These are phyloP conservation scores for Fusarium sp. DNA, from an alignment of 2,329 filamentous ascomycete genomes.

Conservation along the genomic window DNA sequence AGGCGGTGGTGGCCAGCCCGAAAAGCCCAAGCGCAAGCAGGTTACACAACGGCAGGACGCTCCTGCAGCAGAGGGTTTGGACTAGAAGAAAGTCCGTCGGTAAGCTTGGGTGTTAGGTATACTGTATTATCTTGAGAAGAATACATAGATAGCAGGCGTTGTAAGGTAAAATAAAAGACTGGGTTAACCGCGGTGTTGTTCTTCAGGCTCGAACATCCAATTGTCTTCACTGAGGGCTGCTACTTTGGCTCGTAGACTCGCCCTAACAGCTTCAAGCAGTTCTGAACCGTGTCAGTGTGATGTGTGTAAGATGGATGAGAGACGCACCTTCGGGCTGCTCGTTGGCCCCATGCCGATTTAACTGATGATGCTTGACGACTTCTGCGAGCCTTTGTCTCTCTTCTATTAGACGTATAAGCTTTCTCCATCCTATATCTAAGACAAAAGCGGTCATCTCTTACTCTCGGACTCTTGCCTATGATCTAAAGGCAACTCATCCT, in stretches of 20 bases:
- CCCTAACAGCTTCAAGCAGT: conserved; percentile 74
- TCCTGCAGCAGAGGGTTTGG: conserved; percentile 68
- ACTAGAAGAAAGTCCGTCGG: conserved; percentile 53
- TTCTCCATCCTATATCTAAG: neutral
- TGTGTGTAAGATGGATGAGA: neutral
- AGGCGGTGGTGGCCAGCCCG: conserved; percentile 61
- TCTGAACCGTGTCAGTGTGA: conserved; percentile 58
- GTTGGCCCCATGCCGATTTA: conserved; percentile 64
- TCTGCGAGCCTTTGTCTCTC: conserved; percentile 71
- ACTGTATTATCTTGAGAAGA: conserved; percentile 40
- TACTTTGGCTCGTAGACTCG: conserved; percentile 78
- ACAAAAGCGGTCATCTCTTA: conserved; percentile 46
- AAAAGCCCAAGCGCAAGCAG: conserved; percentile 54
- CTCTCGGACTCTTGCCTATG: conserved; percentile 68
- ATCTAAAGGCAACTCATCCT: conserved; percentile 66
- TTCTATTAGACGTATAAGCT: conserved; percentile 51
- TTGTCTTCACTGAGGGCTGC: conserved; percentile 81
- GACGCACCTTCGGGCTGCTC: conserved; percentile 73
- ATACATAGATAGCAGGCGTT: conserved; percentile 46
- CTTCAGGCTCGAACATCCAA: conserved; percentile 89
- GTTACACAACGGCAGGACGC: conserved; percentile 58
- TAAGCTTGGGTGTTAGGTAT: conserved; percentile 28
- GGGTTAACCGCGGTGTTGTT: conserved; percentile 55
- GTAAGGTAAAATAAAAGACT: conserved; percentile 37
- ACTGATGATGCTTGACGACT: conserved; percentile 69